phyloP scores from a whole-genome alignment of 371 early-diverging fungal species.

The Mucor irregularis region DNA sequence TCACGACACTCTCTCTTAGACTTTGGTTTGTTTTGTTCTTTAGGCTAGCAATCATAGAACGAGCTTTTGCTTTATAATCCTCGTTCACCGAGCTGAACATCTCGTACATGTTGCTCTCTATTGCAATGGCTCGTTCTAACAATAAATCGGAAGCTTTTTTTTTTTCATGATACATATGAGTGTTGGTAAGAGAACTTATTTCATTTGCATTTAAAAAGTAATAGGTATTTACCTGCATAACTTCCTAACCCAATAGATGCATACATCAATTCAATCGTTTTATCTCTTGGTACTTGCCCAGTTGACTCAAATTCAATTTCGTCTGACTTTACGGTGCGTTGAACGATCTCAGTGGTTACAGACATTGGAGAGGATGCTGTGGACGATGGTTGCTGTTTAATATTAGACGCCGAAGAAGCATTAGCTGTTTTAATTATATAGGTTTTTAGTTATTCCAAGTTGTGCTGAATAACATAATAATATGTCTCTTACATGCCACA shows the following conservation, averaged over 20 bases:
- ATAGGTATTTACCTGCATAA: constrained; percentile 66
- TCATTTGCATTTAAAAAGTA: too few relatives aligned
- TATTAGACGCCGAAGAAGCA: too few relatives aligned
- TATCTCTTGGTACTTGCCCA: constrained; percentile 77
- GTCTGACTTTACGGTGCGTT: constrained; percentile 60
- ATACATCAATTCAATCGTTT: constrained; percentile 83
- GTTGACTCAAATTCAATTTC: constrained; percentile 56
- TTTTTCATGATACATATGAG: background rate
- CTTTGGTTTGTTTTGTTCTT: constrained; percentile 81
- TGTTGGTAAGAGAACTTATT: too few relatives aligned
- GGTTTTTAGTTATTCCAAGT: too few relatives aligned
- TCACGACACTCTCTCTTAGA: constrained; percentile 71
- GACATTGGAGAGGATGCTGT: constrained; percentile 40
- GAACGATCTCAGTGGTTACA: too few relatives aligned
- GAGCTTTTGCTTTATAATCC: constrained; percentile 77
- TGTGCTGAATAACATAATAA: too few relatives aligned
- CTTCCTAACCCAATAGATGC: constrained; percentile 74
- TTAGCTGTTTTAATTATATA: too few relatives aligned
- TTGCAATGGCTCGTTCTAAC: constrained; percentile 56
- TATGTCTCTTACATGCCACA: background rate
- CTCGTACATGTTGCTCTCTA: constrained; percentile 69
- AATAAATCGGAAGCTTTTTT: constrained; percentile 61
- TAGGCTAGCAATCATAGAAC: constrained; percentile 79
- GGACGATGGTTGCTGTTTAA: constrained; percentile 13
- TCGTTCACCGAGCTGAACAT: constrained; percentile 46